Evolutionary conservation across 352 stramenopile species (phyloP), one percentile per base, ranked within the genome.

Genomic region (Globisporangium cederbergense): DNA sequence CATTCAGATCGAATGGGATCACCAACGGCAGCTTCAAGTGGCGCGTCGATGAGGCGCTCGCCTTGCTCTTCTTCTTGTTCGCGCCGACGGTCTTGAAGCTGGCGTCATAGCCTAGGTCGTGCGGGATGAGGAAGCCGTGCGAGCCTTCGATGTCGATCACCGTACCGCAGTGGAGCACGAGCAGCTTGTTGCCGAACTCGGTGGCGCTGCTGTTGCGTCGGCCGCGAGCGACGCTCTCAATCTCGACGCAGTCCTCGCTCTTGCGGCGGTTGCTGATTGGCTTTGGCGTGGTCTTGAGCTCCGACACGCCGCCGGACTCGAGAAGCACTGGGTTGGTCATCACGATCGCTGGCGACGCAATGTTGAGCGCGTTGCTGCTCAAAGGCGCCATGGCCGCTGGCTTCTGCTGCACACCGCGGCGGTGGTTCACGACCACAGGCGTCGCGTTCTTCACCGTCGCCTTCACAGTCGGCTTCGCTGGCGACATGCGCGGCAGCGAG

Each of bases 131-230:
- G 64, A 89, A 86, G 34, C 83, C 83, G 36, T 85, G 83, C 42
- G 79, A 79, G 40, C 83, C 83, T 65, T 91, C 78, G 38, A 91
- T 81, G 62, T 91, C 81, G 67, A 91, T 91, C 45, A 91, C 75
- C 25, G 83, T 91, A 50, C 83, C 83, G 52, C 81, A 91, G 74
- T 91, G 79, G 53, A 90, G 67, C 51, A 89, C 79, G 20, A 83
- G 74, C n/a, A 91, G 67, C 64, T 81, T 86, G 63, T 73, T 86
- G 54, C 69, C 69, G 18, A 77, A 56, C 59, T 87, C 76, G 38
- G 9, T 61, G 16, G 49, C 36, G 61, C 65, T 71, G 59, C 66
- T 77, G 57, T 55, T 60, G 67, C 67, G 64, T n/a, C 64, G 52
- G 32, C 64, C 61, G 1, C 60, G 42, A 38, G 51, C 22, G 36